A percentile compares a stretch with the other conserved stretches of the same genome.
These are phyloP conservation scores for Cercospora sp. DNA, from an alignment of 2,329 filamentous ascomycete genomes.

Conservation along the genomic window DNA sequence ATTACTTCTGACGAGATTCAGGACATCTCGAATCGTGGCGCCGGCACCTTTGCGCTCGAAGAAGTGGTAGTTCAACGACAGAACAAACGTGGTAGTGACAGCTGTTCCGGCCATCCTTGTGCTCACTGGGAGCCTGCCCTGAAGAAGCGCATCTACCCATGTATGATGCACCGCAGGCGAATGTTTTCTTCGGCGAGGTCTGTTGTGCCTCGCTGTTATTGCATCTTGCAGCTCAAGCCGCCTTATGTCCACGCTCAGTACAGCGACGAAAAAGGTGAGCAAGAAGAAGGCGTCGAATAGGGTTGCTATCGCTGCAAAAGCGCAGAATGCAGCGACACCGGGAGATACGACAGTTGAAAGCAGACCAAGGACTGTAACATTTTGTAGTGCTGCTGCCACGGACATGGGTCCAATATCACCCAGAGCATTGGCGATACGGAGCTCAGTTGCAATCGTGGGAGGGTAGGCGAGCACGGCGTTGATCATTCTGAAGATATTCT, in stretches of 20 bases:
- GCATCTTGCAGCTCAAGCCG: constrained; percentile 74
- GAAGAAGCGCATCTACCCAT: constrained; percentile 63
- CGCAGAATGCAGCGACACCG: constrained; percentile 72
- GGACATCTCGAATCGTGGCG: constrained; percentile 35
- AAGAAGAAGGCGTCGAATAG: constrained; percentile 77
- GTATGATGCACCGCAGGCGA: constrained; percentile 42
- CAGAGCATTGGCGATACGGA: constrained; percentile 70
- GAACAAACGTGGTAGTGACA: constrained; percentile 69
- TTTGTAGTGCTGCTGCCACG: constrained; percentile 67
- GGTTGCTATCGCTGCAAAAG: constrained; percentile 72
- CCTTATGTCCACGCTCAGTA: constrained; percentile 76
- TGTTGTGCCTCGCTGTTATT: constrained; percentile 48
- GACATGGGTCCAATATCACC: constrained; percentile 71
- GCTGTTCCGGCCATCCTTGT: constrained; percentile 74
- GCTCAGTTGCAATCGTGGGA: constrained; percentile 65
- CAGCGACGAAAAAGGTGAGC: constrained; percentile 76
- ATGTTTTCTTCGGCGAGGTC: constrained; percentile 26
- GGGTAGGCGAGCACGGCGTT: constrained; percentile 74
- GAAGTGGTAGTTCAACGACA: constrained; percentile 77
- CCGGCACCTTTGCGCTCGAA: constrained; percentile 58
- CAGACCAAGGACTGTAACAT: constrained; percentile 64
- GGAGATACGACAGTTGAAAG: constrained; percentile 68
- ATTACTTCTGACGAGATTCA: constrained; percentile 28
- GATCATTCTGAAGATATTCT: constrained; percentile 73
- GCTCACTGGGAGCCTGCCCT: constrained; percentile 66